Evolutionary conservation across 305 asterid species (phyloP).

Genomic region (Coffea humblotiana): DNA sequence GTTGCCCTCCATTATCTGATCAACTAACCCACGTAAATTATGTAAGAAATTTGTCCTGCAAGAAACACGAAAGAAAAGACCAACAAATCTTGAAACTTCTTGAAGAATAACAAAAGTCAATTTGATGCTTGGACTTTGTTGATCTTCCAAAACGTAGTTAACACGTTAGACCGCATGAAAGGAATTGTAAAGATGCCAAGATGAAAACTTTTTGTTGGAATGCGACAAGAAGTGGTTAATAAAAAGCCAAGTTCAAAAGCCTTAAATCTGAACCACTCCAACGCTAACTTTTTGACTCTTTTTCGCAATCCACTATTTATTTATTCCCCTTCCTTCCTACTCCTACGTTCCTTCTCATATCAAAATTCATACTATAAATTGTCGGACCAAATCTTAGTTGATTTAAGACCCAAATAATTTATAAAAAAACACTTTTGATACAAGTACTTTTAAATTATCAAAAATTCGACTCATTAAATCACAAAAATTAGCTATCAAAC

Average conservation of each 20-base stretch:
- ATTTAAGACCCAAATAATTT: background rate
- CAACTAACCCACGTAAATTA: background rate
- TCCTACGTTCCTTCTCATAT: background rate
- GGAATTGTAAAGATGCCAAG: background rate
- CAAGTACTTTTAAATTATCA: too few relatives aligned
- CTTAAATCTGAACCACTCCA: background rate
- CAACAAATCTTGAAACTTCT: background rate
- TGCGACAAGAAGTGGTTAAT: slow-evolving; percentile 12
- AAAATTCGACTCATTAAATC: too few relatives aligned
- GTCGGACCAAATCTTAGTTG: background rate
- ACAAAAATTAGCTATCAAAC: too few relatives aligned
- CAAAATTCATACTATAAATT: background rate
- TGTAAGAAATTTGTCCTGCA: background rate
- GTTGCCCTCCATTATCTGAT: background rate
- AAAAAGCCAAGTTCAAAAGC: background rate
- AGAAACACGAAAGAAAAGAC: background rate
- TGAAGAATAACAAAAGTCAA: background rate
- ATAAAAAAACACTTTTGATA: too few relatives aligned
- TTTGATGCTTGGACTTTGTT: background rate
- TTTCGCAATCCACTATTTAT: background rate
- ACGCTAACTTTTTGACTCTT: background rate
- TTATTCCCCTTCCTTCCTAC: background rate
- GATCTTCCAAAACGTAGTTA: background rate
- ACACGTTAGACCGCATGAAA: background rate
- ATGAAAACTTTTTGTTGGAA: slow-evolving; percentile 6